Base-by-base conservation (phyloP, 805 yeast genomes). In the Suhomyces canberraensis region DNA sequence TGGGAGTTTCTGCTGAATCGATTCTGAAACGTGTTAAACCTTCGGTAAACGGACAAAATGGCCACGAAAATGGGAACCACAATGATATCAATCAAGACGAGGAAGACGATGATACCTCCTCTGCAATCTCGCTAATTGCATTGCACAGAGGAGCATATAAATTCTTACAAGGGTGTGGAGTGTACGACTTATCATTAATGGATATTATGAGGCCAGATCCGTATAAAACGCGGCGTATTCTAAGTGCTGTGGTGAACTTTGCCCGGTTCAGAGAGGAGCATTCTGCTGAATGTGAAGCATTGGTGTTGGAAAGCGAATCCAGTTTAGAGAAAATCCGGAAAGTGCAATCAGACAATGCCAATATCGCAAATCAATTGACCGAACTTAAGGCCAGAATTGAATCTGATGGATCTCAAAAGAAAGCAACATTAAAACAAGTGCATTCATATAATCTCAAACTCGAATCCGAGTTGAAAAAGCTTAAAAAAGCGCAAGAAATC, bases 201-300 rank as follows among this genome's bases (percentile, higher is more conserved):
- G 96, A 89, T 61, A 64, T 89, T 20, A 68, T 76, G 40, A 79
- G 78, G 46, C 96, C 96, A 0, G 95, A 88, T n/a, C 66, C 84
- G 0, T 60, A 56, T 25, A 66, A 95, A 40, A 69, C 78, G 1
- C 65, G 79, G 43, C 64, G 91, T 31, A 69, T 87, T 15, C 58
- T 88, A 18, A 86, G 95, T 54, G 93, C 93, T 1, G 79, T 88
- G 33, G 84, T 88, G 16, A 89, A 89, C 55, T 89, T 78, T 67
- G 95, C 95, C 1, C 65, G 91, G 39, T 88, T 84, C 51, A 72
- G 95, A 46, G 95, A 86, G 48, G 87, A 81, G 45, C 79, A 84
- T 41, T 74, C 81, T 55, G 71, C 68, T 16, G 89, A 83, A 46
- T 80, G 84, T 51, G 87, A 81, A 42, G 75, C 74, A 17, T 63